Conservation (phyloP, 1,139 yeast genomes). For the Candida mesenterica region DNA sequence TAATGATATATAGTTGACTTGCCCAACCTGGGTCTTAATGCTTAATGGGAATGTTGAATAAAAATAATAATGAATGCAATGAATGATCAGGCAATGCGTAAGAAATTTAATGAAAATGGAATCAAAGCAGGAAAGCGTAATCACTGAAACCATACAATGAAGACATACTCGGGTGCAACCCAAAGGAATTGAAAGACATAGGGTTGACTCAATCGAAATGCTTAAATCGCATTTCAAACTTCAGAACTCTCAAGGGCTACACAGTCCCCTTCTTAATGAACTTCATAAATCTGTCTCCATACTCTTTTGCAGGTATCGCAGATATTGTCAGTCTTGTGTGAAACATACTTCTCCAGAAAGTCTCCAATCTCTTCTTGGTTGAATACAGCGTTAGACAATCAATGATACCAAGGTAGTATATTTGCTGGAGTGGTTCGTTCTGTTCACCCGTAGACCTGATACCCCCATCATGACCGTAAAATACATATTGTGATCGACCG, state of each 20-base stretch:
- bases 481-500: conserved; percentile 52
- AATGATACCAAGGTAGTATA: conserved; percentile 90
- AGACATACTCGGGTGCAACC: too few relatives aligned
- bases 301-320: conserved; percentile 87
- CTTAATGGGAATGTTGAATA: too few relatives aligned
- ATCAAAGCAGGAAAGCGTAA: too few relatives aligned
- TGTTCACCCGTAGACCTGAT: conserved; percentile 68
- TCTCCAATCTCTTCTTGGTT: conserved; percentile 72
- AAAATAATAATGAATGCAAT: too few relatives aligned
- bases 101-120: too few relatives aligned
- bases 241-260: not conserved
- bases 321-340: conserved; percentile 73
- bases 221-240: too few relatives aligned
- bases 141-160: too few relatives aligned
- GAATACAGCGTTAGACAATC: conserved; percentile 91
- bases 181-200: too few relatives aligned
- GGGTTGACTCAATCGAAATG: too few relatives aligned
- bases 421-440: conserved; percentile 61
- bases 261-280: conserved; percentile 57
- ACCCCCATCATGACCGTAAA: conserved; percentile 87
- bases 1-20: not conserved
- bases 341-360: conserved; percentile 76
- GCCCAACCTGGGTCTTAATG: too few relatives aligned
- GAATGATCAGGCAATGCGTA: too few relatives aligned
- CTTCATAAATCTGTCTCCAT: conserved; percentile 78